These are phyloP conservation scores for Pestalotiopsis sp. DNA, from an alignment of 2,329 filamentous ascomycete genomes.

Conservation along the genomic window DNA sequence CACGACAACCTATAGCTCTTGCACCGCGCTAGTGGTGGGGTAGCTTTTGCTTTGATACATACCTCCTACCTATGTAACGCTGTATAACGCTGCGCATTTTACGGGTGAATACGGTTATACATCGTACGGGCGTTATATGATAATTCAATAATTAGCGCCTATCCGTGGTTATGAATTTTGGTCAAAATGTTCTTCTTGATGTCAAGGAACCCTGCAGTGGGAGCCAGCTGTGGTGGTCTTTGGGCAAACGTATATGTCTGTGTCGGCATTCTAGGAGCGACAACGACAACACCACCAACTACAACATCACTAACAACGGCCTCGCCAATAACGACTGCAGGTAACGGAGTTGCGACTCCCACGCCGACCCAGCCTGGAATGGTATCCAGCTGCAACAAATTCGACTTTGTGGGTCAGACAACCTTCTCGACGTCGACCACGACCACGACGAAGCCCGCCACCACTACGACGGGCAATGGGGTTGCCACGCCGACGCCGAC, in stretches of 20 bases:
- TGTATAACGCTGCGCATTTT: no score
- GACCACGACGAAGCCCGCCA: neutral
- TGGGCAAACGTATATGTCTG: neutral
- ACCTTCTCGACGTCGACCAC: neutral
- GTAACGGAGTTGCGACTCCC: neutral
- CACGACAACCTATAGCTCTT: no score
- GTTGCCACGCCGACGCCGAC: neutral
- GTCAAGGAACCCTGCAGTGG: neutral
- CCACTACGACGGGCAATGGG: neutral
- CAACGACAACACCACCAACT: neutral
- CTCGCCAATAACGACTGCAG: neutral
- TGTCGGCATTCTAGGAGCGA: neutral
- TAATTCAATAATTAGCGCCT: no score
- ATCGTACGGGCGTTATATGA: no score
- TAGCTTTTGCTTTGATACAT: no score
- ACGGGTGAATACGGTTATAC: no score
- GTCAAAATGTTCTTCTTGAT: no score
- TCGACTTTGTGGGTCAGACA: neutral
- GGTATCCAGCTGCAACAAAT: neutral
- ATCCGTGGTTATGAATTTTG: no score
- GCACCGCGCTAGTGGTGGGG: no score
- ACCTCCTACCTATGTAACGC: no score
- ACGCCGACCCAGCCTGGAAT: neutral
- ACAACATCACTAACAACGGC: neutral
- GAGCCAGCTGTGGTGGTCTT: neutral